Percentiles rank a stretch among this genome's conserved stretches.
These are phyloP conservation scores for Fusarium poae DNA, from an alignment of 2,329 filamentous ascomycete genomes.

Conservation along the genomic window DNA sequence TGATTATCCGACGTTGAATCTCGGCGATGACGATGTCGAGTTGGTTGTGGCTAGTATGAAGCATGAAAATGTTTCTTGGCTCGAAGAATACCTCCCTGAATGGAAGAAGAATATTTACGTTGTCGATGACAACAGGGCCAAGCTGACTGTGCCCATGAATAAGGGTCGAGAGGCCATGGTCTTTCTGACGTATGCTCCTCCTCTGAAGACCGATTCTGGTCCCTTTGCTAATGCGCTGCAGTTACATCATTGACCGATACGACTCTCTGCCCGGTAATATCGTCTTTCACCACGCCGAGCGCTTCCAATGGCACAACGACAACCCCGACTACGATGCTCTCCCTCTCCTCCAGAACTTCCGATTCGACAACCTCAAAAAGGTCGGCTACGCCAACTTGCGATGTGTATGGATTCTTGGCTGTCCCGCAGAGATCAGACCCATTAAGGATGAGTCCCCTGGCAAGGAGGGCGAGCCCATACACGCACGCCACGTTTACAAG, in stretches of 20 bases:
- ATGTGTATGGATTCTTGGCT: constrained; percentile 70
- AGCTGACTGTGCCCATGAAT: constrained; percentile 63
- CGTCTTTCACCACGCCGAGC: constrained; percentile 63
- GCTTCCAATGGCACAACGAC: constrained; percentile 67
- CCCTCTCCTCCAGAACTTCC: constrained; percentile 62
- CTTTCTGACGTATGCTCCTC: constrained; percentile 59
- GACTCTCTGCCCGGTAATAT: constrained; percentile 59
- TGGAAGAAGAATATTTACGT: constrained; percentile 69
- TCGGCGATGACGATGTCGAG: constrained; percentile 51
- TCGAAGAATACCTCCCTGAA: constrained; percentile 56
- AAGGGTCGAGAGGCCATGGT: constrained; percentile 68
- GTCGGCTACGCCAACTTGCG: constrained; percentile 72
- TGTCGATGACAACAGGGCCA: constrained; percentile 62
- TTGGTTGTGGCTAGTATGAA: constrained; percentile 54
- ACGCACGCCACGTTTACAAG: constrained; percentile 59
- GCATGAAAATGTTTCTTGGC: constrained; percentile 56
- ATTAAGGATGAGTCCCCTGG: constrained; percentile 53
- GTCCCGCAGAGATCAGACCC: constrained; percentile 62
- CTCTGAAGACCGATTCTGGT: neutral
- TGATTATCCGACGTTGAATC: constrained; percentile 29
- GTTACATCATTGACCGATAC: constrained; percentile 65
- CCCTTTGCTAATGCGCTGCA: constrained; percentile 37
- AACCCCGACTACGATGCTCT: constrained; percentile 68
- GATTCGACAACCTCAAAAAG: constrained; percentile 63
- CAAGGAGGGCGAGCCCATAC: constrained; percentile 52